Conservation (phyloP, 768 basidiomycete species). For the Pisolithus sp. region DNA sequence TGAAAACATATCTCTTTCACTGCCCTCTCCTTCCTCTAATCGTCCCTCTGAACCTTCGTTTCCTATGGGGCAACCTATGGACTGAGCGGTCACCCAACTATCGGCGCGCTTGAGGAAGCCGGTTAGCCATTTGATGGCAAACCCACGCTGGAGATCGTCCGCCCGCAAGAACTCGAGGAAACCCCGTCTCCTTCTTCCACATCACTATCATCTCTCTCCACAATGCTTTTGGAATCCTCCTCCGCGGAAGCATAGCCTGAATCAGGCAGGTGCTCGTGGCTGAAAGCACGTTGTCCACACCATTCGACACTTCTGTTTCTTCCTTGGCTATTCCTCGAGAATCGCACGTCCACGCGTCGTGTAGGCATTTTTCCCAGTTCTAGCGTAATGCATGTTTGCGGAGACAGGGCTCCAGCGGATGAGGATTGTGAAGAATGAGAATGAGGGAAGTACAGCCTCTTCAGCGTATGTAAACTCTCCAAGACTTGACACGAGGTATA, state of each 20-base stretch:
- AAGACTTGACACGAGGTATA: constrained; percentile 33
- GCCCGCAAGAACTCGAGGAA: constrained; percentile 43
- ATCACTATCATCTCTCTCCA: constrained; percentile 8
- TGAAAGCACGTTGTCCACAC: constrained; percentile 19
- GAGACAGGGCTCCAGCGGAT: background rate
- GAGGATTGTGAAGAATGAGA: background rate
- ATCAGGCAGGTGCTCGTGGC: constrained; percentile 48
- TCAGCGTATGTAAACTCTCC: constrained; percentile 39
- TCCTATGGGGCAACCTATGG: constrained; percentile 10
- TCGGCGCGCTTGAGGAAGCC: constrained; percentile 59
- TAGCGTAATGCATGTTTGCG: background rate
- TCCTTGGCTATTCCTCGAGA: constrained; percentile 20
- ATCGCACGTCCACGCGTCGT: background rate
- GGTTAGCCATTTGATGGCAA: constrained; percentile 70
- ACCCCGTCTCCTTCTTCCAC: constrained; percentile 15
- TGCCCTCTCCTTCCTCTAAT: background rate
- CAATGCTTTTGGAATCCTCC: constrained; percentile 44
- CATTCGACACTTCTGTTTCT: background rate
- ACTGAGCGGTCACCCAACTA: constrained; percentile 33
- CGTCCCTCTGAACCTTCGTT: background rate
- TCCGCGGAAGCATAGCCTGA: constrained; percentile 77
- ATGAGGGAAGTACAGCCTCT: constrained; percentile 45
- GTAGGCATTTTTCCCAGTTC: constrained; percentile 15
- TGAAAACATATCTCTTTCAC: constrained; percentile 36
- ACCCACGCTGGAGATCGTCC: constrained; percentile 62